These are phyloP conservation scores for Ascochyta lentis DNA, from an alignment of 2,329 filamentous ascomycete genomes.

Conservation along the genomic window DNA sequence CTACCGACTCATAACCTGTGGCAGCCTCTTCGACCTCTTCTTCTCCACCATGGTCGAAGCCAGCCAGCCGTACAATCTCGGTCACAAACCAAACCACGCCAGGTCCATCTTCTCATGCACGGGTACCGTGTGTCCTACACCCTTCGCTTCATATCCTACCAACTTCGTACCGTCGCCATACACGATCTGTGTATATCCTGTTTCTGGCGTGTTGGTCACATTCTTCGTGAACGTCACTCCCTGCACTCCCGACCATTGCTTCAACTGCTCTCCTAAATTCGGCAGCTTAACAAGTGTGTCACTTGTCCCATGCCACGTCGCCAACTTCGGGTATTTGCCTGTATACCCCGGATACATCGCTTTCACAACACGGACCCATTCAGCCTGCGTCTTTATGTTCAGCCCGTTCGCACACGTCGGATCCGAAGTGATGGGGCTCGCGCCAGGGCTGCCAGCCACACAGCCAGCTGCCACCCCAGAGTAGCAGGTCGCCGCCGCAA, in stretches of 20 bases:
- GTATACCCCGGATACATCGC: conserved; percentile 48
- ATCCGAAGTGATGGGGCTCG: conserved; percentile 26
- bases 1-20: too few species aligned
- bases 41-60: too few species aligned
- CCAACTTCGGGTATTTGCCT: conserved; percentile 45
- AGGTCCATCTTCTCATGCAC: conserved; percentile 12
- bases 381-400: conserved; percentile 23
- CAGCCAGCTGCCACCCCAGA: conserved; percentile 40
- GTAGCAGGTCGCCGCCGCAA: conserved; percentile 36
- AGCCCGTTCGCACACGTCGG: conserved; percentile 29
- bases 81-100: conserved; percentile 12
- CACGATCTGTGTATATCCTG: conserved; percentile 34
- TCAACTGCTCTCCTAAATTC: conserved; percentile 37
- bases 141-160: conserved; percentile 29
- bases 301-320: conserved; percentile 47
- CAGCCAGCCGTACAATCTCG: neutral
- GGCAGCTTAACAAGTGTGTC: conserved; percentile 40
- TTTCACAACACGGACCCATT: conserved; percentile 45
- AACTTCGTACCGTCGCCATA: conserved; percentile 39
- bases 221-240: conserved; percentile 25
- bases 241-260: conserved; percentile 38
- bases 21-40: too few species aligned
- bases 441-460: conserved; percentile 52
- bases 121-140: conserved; percentile 38
- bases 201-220: conserved; percentile 30